These are phyloP conservation scores for Phytophthora megakarya DNA, from an alignment of 352 stramenopile species.

Conservation along the genomic window DNA sequence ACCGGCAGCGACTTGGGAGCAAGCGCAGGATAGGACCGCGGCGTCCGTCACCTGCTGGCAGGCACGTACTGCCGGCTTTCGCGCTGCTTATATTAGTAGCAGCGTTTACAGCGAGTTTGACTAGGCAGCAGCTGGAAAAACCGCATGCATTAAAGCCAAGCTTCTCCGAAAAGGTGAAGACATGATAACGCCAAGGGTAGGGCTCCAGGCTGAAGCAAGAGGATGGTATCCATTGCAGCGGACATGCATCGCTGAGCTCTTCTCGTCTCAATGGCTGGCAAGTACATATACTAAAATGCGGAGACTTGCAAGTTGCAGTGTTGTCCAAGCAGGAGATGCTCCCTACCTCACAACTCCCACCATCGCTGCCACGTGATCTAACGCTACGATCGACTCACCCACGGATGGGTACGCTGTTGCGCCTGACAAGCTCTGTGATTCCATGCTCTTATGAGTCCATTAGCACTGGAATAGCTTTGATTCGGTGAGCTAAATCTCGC, in stretches of 20 bases:
- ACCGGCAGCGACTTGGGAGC: constrained; percentile 21
- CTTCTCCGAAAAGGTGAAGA: background rate
- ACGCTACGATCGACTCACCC: background rate
- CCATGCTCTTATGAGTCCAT: background rate
- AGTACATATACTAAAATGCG: background rate
- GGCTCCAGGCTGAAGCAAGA: background rate
- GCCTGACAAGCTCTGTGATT: constrained; percentile 8
- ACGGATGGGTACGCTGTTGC: constrained; percentile 16
- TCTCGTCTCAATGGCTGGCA: background rate
- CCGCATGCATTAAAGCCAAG: background rate
- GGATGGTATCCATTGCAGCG: background rate
- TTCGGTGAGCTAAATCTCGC: background rate
- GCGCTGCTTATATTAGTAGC: background rate
- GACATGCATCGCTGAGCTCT: background rate
- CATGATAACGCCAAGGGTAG: background rate
- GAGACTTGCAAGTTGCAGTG: constrained; percentile 21
- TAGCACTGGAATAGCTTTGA: too few relatives aligned
- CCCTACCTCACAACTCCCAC: constrained; percentile 23
- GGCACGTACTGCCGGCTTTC: constrained; percentile 23
- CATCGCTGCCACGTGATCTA: constrained; percentile 31
- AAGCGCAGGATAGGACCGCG: constrained; percentile 27
- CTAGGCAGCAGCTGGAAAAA: background rate
- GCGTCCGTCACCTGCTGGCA: constrained; percentile 27
- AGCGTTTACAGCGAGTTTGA: background rate
- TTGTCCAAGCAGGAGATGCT: constrained; percentile 20